These are phyloP conservation scores for Wickerhamiella pararugosa DNA, from an alignment of 1,139 yeast species.

Conservation along the genomic window DNA sequence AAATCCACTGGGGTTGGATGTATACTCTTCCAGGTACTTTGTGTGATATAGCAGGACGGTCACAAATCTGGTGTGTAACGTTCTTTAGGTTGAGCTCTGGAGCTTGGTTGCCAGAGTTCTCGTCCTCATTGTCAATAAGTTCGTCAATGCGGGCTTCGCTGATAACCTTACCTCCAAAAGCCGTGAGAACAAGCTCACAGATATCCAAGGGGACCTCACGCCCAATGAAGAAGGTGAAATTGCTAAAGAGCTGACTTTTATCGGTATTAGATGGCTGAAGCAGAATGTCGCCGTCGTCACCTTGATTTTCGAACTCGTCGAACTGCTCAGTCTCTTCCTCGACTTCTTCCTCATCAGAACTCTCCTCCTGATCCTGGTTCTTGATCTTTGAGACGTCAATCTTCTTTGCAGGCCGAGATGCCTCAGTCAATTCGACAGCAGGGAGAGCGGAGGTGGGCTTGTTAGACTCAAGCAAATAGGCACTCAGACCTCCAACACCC, in stretches of 20 bases:
- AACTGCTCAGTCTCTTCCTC: slow-evolving; percentile 37
- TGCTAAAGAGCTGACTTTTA: slow-evolving; percentile 49
- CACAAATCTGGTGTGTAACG: slow-evolving; percentile 87
- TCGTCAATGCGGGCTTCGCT: slow-evolving; percentile 85
- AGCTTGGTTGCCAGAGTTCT: slow-evolving; percentile 17
- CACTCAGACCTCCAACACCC: slow-evolving; percentile 79
- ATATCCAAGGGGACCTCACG: slow-evolving; percentile 93
- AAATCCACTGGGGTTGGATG: slow-evolving; percentile 95
- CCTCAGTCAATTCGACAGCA: slow-evolving; percentile 22
- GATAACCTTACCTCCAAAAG: slow-evolving; percentile 77
- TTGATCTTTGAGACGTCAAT: slow-evolving; percentile 32
- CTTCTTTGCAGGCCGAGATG: slow-evolving; percentile 20
- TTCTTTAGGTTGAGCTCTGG: slow-evolving; percentile 39
- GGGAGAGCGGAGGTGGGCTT: slow-evolving; percentile 18
- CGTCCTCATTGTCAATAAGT: slow-evolving; percentile 29
- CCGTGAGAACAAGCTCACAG: slow-evolving; percentile 70
- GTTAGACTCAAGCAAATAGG: slow-evolving; percentile 56
- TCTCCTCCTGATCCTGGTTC: slow-evolving; percentile 25
- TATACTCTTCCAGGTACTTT: slow-evolving; percentile 88
- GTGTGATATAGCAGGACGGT: slow-evolving; percentile 66
- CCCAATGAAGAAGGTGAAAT: slow-evolving; percentile 73
- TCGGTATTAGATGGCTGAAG: slow-evolving; percentile 65
- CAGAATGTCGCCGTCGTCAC: slow-evolving; percentile 59
- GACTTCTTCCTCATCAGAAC: slow-evolving; percentile 28
- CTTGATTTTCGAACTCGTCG: slow-evolving; percentile 57